Percentiles rank a stretch among this genome's conserved stretches.
These are phyloP conservation scores for Hypoxylon lienhwacheense DNA, from an alignment of 495 filamentous ascomycete species.

Conservation along the genomic window DNA sequence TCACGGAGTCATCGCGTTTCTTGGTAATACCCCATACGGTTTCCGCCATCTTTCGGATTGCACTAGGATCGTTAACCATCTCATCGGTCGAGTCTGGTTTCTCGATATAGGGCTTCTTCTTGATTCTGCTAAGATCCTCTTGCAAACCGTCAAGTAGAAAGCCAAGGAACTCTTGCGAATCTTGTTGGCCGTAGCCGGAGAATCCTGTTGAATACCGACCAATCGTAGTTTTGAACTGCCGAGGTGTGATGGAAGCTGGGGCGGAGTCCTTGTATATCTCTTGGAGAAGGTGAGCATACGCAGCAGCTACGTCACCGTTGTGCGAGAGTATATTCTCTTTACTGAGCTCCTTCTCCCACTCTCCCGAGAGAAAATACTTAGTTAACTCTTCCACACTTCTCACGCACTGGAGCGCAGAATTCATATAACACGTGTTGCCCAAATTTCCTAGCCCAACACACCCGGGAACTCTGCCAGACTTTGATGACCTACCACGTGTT, in stretches of 20 bases:
- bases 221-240: conserved; percentile 76
- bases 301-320: conserved; percentile 77
- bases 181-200: conserved; percentile 93
- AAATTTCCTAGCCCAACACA: conserved; percentile 83
- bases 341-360: conserved; percentile 79
- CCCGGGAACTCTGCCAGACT: conserved; percentile 63
- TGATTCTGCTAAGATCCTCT: conserved; percentile 89
- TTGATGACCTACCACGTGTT: conserved; percentile 66
- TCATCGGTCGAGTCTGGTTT: conserved; percentile 98
- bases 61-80: conserved; percentile 80
- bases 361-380: conserved; percentile 78
- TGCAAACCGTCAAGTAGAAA: conserved; percentile 94
- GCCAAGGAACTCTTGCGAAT: conserved; percentile 96
- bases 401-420: conserved; percentile 92
- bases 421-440: conserved; percentile 99
- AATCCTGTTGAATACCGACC: conserved; percentile 80
- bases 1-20: conserved; percentile 89
- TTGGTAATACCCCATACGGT: conserved; percentile 91
- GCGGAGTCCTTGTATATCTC: conserved; percentile 68
- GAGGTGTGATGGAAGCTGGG: conserved; percentile 66
- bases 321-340: conserved; percentile 79
- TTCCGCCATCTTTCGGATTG: conserved; percentile 78
- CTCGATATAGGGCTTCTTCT: conserved; percentile 96
- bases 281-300: conserved; percentile 73
- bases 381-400: conserved; percentile 89